Conservation (phyloP, 148 eudicot genomes). For the Mesembryanthemum crystallinum region DNA sequence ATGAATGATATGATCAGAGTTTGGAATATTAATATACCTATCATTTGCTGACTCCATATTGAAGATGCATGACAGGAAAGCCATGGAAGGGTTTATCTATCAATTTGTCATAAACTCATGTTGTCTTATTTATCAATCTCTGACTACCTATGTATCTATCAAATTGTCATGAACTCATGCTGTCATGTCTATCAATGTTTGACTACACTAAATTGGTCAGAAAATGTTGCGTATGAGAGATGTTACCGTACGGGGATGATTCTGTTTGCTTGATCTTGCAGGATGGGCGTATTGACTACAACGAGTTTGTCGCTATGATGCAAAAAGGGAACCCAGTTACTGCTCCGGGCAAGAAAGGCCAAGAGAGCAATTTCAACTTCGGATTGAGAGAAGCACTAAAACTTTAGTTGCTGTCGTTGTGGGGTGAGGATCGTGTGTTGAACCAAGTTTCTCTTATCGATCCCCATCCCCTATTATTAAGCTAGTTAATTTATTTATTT, state of each 20-base stretch:
- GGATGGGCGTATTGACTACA: constrained; percentile 86
- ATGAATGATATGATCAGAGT: background rate
- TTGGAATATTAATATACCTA: background rate
- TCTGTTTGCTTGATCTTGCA: constrained; percentile 24
- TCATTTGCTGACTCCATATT: background rate
- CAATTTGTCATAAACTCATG: too few relatives aligned
- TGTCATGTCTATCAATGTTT: background rate
- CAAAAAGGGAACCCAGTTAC: constrained; percentile 58
- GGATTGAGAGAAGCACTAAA: constrained; percentile 59
- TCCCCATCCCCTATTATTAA: background rate
- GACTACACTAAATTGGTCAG: background rate
- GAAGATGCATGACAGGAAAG: background rate
- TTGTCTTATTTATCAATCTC: too few relatives aligned
- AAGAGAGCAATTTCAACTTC: constrained; percentile 48
- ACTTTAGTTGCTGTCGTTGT: constrained; percentile 27
- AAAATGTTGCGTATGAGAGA: background rate
- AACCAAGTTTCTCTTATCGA: background rate
- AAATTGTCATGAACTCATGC: too few relatives aligned
- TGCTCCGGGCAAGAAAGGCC: constrained; percentile 47
- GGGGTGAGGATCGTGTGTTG: constrained; percentile 3
- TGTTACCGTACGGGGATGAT: background rate
- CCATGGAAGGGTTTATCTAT: too few relatives aligned
- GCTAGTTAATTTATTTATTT: background rate
- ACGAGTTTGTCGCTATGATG: constrained; percentile 78
- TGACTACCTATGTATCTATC: too few relatives aligned